Evolutionary conservation across 768 basidiomycete genomes (phyloP), one percentile per base, ranked within the genome.

Genomic region (Hydnomerulius pinastri): DNA sequence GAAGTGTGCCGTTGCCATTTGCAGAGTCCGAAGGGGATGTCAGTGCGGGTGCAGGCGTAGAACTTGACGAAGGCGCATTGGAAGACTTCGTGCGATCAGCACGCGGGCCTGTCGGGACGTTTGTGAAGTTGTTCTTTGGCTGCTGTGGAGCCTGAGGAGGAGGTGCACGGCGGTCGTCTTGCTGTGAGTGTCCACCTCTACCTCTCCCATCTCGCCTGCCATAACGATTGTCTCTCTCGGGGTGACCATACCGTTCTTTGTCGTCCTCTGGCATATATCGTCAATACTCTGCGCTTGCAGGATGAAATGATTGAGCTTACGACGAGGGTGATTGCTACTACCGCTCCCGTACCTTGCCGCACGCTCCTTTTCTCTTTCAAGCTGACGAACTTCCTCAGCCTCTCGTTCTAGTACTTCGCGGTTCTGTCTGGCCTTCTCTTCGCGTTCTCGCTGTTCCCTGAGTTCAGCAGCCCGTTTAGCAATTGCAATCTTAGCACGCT

Each of bases 401-500:
- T 87, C 83, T 21, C 76, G 71, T 65, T 98, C 96, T 21, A 98
- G 77, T 5, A 64, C 68, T 52, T 90, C 85, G 32, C 92, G 74
- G 51, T 92, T 85, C 35, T 69, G 65, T 55, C 76, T 77, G 4
- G 82, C 51, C 6, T 71, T 71, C 39, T 92, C 87, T 17, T 87
- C 85, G 42, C 75, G 79, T 47, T 81, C 83, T 52, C 77, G 84
- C 62, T 91, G 80, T 37, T 83, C 83, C 43, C 74, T 79, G 33
- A 98, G 87, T 65, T 98, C 95, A 51, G 87, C 80, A 17, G 85
- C 80, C 12, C 96, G 86, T 60, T 91, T 90, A 13, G 86, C 85
- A 53, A 98, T 89, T 3, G 96, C 96, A 29, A 97, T 71, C 62
- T 83, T 83, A 15, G 91, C 92, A 42, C 96, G 83, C 62, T 97